phyloP scores from a whole-genome alignment of 371 early-diverging fungal genomes.

The Syncephalastrum racemosum region DNA sequence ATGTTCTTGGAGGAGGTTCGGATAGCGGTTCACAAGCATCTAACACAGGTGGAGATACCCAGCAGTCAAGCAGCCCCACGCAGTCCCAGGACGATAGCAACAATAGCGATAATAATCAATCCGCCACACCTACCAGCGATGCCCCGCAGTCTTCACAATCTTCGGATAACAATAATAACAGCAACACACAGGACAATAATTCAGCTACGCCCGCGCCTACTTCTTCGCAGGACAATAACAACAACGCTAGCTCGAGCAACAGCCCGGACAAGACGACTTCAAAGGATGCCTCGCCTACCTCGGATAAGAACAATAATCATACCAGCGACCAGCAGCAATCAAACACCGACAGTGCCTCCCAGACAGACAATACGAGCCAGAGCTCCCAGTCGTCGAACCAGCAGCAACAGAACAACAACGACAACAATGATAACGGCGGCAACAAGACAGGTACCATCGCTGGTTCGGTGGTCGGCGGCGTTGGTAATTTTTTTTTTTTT shows the following conservation, averaged over 20 bases:
- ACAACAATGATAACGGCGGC: constrained; percentile 4
- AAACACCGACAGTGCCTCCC: constrained; percentile 1
- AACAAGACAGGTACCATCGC: constrained; percentile 32
- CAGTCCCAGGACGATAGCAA: too few relatives aligned
- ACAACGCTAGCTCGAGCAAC: neutral
- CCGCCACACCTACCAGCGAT: too few relatives aligned
- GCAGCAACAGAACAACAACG: constrained; percentile 3
- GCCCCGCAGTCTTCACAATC: too few relatives aligned
- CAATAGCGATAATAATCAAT: too few relatives aligned
- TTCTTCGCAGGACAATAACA: neutral
- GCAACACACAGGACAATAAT: neutral
- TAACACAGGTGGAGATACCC: too few relatives aligned
- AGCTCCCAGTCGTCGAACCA: neutral
- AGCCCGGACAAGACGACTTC: neutral
- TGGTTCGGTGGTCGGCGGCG: constrained; percentile 39
- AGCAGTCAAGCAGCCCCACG: too few relatives aligned
- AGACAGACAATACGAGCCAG: neutral
- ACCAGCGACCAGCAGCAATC: neutral
- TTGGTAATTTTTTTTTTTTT: constrained; percentile 26
- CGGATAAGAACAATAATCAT: too few relatives aligned
- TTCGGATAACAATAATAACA: too few relatives aligned
- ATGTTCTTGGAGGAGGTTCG: too few relatives aligned
- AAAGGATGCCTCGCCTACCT: neutral
- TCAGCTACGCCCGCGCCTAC: constrained; percentile 2
- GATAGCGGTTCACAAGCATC: too few relatives aligned